Conservation (phyloP, 2,329 filamentous ascomycete species). For the Claviceps purpurea region DNA sequence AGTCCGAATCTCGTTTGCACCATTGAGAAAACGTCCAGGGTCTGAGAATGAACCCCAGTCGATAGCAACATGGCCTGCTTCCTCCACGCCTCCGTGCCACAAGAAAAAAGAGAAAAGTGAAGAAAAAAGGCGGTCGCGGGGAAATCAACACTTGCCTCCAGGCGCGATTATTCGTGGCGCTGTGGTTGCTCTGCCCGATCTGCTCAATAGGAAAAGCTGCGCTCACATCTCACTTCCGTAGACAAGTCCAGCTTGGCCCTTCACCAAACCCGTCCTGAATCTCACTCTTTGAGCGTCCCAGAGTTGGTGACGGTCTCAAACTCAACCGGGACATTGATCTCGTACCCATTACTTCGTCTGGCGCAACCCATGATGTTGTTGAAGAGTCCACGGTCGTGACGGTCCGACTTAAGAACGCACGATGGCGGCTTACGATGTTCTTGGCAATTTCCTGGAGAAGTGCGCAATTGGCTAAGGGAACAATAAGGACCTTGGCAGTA, state of each 20-base stretch:
- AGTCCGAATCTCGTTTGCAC: not conserved
- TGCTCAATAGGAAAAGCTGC: slow-evolving; percentile 4
- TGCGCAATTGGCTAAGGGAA: slow-evolving; percentile 70
- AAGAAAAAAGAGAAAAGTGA: not conserved
- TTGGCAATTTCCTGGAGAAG: slow-evolving; percentile 65
- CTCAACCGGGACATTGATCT: slow-evolving; percentile 73
- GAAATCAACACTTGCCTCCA: too few relatives aligned
- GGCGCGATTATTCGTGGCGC: too few relatives aligned
- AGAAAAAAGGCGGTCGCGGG: not conserved
- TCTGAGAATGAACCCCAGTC: not conserved
- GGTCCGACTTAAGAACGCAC: slow-evolving; percentile 60
- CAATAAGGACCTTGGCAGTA: slow-evolving; percentile 88
- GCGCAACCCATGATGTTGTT: slow-evolving; percentile 62
- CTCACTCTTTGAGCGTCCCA: too few relatives aligned
- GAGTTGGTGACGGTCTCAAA: too few relatives aligned
- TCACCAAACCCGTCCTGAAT: too few relatives aligned
- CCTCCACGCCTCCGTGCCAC: not conserved
- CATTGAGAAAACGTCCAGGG: not conserved
- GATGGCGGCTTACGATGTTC: slow-evolving; percentile 59
- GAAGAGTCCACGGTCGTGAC: slow-evolving; percentile 75
- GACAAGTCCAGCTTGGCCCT: not conserved
- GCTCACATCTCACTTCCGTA: slow-evolving; percentile 37
- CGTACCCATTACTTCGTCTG: slow-evolving; percentile 78
- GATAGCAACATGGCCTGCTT: not conserved
- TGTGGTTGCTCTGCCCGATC: not conserved